phyloP scores from a whole-genome alignment of 176 grass and related monocot genomes.

The Bolboschoenus planiculmis region DNA sequence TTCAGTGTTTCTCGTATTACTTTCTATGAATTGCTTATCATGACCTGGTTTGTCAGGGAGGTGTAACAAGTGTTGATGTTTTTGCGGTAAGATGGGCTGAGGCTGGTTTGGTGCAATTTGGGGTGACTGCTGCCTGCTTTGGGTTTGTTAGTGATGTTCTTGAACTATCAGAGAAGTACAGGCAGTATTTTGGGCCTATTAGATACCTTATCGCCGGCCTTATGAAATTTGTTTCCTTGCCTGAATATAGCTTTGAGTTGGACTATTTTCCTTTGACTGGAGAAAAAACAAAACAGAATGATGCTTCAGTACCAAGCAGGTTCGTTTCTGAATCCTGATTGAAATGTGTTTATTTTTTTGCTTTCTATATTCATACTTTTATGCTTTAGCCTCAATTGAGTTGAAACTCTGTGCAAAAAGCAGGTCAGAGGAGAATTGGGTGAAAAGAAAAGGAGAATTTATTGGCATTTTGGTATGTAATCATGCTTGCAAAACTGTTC shows the following conservation, averaged over 20 bases:
- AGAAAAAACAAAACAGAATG: slow-evolving; percentile 24
- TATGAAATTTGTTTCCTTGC: slow-evolving; percentile 80
- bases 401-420: not conserved
- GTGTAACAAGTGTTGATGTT: slow-evolving; percentile 70
- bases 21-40: slow-evolving; percentile 9
- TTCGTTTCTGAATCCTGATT: not conserved
- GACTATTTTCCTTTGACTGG: slow-evolving; percentile 57
- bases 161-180: slow-evolving; percentile 78
- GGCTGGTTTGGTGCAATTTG: slow-evolving; percentile 61
- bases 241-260: slow-evolving; percentile 81
- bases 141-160: slow-evolving; percentile 91
- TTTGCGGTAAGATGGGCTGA: slow-evolving; percentile 62
- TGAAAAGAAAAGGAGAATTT: slow-evolving; percentile 64
- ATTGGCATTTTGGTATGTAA: slow-evolving; percentile 86
- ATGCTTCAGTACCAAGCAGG: slow-evolving; percentile 3
- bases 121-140: slow-evolving; percentile 78
- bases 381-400: not conserved
- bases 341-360: not conserved
- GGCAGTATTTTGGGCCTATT: slow-evolving; percentile 60
- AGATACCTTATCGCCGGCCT: slow-evolving; percentile 69
- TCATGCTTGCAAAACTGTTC: slow-evolving; percentile 77
- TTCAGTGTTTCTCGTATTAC: slow-evolving; percentile 24
- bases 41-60: slow-evolving; percentile 38
- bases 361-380: not conserved
- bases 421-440: slow-evolving; percentile 40